Percentiles rank a stretch among this genome's conserved stretches.
Conservation (phyloP, 2,329 filamentous ascomycete genomes). For the Aspergillus ochraceus region DNA sequence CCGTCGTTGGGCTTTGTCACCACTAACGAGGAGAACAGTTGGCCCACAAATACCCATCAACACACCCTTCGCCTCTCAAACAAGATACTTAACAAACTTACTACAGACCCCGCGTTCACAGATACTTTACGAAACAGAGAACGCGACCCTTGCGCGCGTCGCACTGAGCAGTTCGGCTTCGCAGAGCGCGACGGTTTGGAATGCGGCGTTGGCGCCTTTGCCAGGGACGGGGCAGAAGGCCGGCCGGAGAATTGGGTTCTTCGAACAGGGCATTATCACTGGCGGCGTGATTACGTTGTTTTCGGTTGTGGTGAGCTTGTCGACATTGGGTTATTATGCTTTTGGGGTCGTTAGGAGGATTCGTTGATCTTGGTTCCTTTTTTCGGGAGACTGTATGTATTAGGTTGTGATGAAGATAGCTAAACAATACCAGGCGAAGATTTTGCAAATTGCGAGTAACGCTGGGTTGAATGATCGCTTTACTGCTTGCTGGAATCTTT, state of each 20-base stretch:
- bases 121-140: slow-evolving; percentile 30
- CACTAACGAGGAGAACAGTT: slow-evolving; percentile 11
- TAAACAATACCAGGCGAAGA: no score
- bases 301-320: slow-evolving; percentile 22
- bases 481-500: no score
- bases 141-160: slow-evolving; percentile 10
- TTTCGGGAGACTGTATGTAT: background rate
- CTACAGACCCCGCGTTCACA: slow-evolving; percentile 51
- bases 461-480: no score
- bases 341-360: slow-evolving; percentile 19
- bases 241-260: slow-evolving; percentile 46
- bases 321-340: slow-evolving; percentile 27
- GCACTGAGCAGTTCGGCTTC: slow-evolving; percentile 16
- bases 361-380: background rate
- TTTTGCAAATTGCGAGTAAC: no score
- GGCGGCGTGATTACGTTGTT: slow-evolving; percentile 24
- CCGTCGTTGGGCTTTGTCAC: no score
- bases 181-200: slow-evolving; percentile 21
- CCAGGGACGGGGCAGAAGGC: slow-evolving; percentile 24
- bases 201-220: slow-evolving; percentile 37
- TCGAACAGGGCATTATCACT: slow-evolving; percentile 49
- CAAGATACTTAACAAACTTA: slow-evolving; percentile 45
- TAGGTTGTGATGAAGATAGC: no score
- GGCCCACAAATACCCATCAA: slow-evolving; percentile 26
- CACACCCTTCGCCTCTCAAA: slow-evolving; percentile 35